Conservation (phyloP, 1,139 yeast species). For the Hyphopichia khmerensis region DNA sequence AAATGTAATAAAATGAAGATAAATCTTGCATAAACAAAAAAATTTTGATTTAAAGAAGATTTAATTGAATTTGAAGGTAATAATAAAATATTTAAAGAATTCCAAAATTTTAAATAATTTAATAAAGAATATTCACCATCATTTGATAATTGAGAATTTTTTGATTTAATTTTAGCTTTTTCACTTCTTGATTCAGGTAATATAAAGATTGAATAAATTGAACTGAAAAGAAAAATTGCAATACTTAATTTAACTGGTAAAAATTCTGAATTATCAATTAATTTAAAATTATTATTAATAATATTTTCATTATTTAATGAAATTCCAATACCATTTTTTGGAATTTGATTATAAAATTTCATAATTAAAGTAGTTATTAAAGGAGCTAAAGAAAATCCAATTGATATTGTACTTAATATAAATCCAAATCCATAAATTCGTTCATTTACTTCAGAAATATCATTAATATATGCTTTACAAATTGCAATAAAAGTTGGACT, state of each 20-base stretch:
- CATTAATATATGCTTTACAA: constrained; percentile 61
- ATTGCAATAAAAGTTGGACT: constrained; percentile 47
- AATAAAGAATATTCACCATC: too few species aligned
- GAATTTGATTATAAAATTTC: not conserved
- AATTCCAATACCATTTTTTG: too few species aligned
- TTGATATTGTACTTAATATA: constrained; percentile 54
- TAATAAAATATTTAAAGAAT: constrained; percentile 46
- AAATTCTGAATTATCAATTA: constrained; percentile 19
- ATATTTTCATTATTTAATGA: too few species aligned
- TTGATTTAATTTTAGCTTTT: constrained; percentile 45
- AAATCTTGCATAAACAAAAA: not conserved
- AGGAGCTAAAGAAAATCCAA: constrained; percentile 69
- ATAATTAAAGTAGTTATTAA: constrained; percentile 44
- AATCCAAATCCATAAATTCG: constrained; percentile 59
- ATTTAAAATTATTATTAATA: constrained; percentile 3
- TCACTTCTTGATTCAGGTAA: constrained; percentile 60
- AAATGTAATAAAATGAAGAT: not conserved
- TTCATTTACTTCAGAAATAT: constrained; percentile 56
- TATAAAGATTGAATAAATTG: constrained; percentile 32
- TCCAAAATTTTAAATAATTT: constrained; percentile 19
- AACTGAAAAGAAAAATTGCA: constrained; percentile 18
- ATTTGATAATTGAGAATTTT: constrained; percentile 27
- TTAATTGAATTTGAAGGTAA: constrained; percentile 39
- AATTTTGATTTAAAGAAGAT: constrained; percentile 9
- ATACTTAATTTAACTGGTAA: constrained; percentile 33